Evolutionary conservation across 768 basidiomycete species (phyloP), one percentile per base, ranked within the genome.

Genomic region (Boletus edulis): DNA sequence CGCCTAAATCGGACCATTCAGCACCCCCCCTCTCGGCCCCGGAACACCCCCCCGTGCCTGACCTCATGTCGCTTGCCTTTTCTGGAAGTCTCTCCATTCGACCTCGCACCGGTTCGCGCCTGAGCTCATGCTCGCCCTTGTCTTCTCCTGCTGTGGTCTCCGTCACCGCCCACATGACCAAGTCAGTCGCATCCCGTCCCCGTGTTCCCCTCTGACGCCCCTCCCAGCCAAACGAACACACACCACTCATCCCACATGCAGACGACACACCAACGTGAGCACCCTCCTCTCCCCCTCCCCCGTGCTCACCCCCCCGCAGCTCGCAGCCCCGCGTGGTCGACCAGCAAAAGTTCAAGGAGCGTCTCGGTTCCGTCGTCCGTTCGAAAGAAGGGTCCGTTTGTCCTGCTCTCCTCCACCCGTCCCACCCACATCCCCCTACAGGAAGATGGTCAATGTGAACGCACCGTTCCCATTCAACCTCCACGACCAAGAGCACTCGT

Each of bases 381-480:
- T 68, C 79, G 3, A 84, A 82, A 63, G 82, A 85, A 70, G 78
- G 82, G 85, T 85, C 55, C 55, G 78, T 73, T 29, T 11, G 1
- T 13, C 15, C 40, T 17, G 10, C 52, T 22, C 49, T 17, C 41
- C 39, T 34, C 34, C n/a, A n/a, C n/a, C 41, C 29, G 27, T 49
- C 7, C 34, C 27, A 13, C 42, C 37, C 7, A 43, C 55, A 31
- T 31, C 51, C 48, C 14, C 47, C 51, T 29, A 34, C 66, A 87
- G 85, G 32, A 85, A 81, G 77, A 87, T 87, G 86, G 85, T 87
- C 59, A 86, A 86, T 52, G 78, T 87, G 14, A 78, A 78, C 52
- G 79, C 82, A 2, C 77, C 75, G 22, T 73, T 81, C 27, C 85
- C 85, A 0, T 87, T 87, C 71, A 81, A 83, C 62, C 73, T 86